Percentiles rank a stretch among this genome's conserved stretches.
phyloP scores from a whole-genome alignment of 2,329 filamentous ascomycete genomes.

The Dryadomyces quercivorus region DNA sequence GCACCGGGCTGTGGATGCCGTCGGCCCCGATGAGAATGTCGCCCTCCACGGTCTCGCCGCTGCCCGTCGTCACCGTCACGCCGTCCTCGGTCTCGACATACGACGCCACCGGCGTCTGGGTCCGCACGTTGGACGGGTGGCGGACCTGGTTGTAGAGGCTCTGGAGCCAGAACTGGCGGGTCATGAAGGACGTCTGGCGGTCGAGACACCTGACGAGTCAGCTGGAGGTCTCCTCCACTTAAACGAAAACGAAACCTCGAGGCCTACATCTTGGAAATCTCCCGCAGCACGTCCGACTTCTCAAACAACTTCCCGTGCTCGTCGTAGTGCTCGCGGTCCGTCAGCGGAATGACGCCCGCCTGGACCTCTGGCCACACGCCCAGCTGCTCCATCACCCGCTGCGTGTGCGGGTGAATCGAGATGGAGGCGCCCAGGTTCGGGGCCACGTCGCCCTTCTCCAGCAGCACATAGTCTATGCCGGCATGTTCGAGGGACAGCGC shows the following conservation, averaged over 20 bases:
- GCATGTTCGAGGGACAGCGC: conserved; percentile 30
- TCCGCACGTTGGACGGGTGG: conserved; percentile 21
- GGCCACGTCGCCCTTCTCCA: conserved; percentile 29
- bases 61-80: conserved; percentile 19
- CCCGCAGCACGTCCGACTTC: background rate
- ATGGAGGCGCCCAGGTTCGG: conserved; percentile 35
- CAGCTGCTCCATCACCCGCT: conserved; percentile 36
- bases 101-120: conserved; percentile 16
- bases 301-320: background rate
- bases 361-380: conserved; percentile 16
- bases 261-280: background rate
- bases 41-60: conserved; percentile 19
- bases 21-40: conserved; percentile 25
- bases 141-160: conserved; percentile 21
- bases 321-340: background rate
- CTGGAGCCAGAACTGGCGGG: conserved; percentile 22
- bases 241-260: background rate
- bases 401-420: conserved; percentile 27
- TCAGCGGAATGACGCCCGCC: background rate
- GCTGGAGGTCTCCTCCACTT: no score
- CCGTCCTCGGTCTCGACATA: conserved; percentile 15
- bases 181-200: conserved; percentile 17
- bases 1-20: conserved; percentile 23
- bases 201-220: background rate
- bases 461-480: conserved; percentile 33